A percentile compares a stretch with the other conserved stretches of the same genome.
phyloP scores from a whole-genome alignment of 1,284 basidiomycete species.

The Singerocomus inundabilis region DNA sequence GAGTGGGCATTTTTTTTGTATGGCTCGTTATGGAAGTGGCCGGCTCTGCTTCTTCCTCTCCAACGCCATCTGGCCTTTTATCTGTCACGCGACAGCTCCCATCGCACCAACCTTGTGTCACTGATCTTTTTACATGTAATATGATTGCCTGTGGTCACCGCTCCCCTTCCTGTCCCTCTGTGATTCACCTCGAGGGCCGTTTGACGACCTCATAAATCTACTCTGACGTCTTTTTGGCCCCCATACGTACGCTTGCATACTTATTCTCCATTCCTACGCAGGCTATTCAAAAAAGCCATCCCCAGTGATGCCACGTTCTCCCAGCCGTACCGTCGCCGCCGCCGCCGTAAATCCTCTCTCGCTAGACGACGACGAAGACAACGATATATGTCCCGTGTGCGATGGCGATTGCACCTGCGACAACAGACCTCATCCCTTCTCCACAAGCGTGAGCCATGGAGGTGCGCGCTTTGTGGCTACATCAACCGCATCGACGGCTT shows the following conservation, averaged over 20 bases:
- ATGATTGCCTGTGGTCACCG: constrained; percentile 22
- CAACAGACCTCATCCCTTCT: constrained; percentile 39
- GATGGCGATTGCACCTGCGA: constrained; percentile 80
- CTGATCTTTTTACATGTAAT: constrained; percentile 40
- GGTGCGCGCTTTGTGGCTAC: constrained; percentile 30
- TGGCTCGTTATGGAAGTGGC: constrained; percentile 28
- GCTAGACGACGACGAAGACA: constrained; percentile 63
- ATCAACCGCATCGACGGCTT: constrained; percentile 26
- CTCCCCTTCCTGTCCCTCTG: constrained; percentile 20
- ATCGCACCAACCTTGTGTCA: constrained; percentile 32
- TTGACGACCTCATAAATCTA: constrained; percentile 19
- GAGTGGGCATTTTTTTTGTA: constrained; percentile 30
- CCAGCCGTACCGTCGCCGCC: constrained; percentile 64
- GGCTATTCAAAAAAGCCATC: constrained; percentile 57
- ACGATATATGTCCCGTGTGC: constrained; percentile 83
- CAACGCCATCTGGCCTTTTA: constrained; percentile 33
- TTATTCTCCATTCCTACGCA: constrained; percentile 31
- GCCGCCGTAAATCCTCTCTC: constrained; percentile 35
- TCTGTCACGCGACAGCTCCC: constrained; percentile 37
- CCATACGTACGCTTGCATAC: constrained; percentile 26
- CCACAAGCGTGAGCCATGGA: constrained; percentile 28
- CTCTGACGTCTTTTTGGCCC: constrained; percentile 25
- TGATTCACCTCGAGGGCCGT: constrained; percentile 19
- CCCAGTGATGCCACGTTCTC: constrained; percentile 64
- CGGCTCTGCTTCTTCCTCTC: constrained; percentile 19